Base-by-base conservation (phyloP, 106 monocot species). In the Vanilla planifolia region DNA sequence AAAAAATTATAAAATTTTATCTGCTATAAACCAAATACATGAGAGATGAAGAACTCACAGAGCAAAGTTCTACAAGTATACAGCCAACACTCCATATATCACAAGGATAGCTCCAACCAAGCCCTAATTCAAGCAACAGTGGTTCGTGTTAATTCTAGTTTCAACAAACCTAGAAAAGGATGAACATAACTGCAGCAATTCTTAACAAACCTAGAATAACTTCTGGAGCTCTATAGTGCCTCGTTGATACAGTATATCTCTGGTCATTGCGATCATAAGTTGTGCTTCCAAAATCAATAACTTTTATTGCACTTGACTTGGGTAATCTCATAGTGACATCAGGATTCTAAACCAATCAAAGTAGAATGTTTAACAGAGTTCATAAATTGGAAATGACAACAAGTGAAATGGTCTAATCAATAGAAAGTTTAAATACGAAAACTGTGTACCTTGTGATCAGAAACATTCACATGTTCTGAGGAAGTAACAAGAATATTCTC, bases 211-310 rank as follows among this genome's bases (percentile, higher is more conserved):
- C 94, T 48, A 95, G 48, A 21, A 95, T 95, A 59, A 95, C 83
- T 62, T 95, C 94, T 23, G 94, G 94, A 46, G 94, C 94, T 13
- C 94, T 74, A 55, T 95, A 95, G 59, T 95, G 94, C 50, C 94
- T 66, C 0, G 94, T 95, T 8, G 94, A 95, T 0, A 95, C 94
- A 43, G 84, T 69, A 45, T 89, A 95, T 36, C 45, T 78, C 51
- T 78, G 82, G 11, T 80, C 75, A 40, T 80, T 62, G 34, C 70
- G 61, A 30, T 78, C 85, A 64, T 73, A 71, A 15, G 89, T 89
- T 11, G 89, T 89, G 73, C 89, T 95, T n/a, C 94, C 94, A 73
- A 89, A 95, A 78, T 95, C 94, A 72, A 95, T 89, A 11, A 95
- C 75, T 57, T 95, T 95, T 16, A 95, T 86, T 13, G 83, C 75